A percentile compares a stretch with the other conserved stretches of the same genome.
phyloP scores from a whole-genome alignment of 1,139 yeast genomes.

The Blastobotrys arbuscula region DNA sequence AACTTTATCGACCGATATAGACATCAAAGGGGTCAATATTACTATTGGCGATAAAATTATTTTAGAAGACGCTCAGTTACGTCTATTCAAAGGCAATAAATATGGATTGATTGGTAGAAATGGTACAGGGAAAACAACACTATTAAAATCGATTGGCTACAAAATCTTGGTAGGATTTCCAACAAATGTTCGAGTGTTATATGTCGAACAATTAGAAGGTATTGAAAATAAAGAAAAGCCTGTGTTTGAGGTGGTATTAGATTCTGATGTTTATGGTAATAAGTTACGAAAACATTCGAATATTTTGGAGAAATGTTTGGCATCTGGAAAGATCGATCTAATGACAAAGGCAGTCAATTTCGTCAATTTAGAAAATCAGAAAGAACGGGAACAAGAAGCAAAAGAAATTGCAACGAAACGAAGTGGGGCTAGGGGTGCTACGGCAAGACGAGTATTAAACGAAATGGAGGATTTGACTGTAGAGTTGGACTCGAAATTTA shows the following conservation, averaged over 20 bases:
- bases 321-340: not conserved
- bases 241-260: constrained; percentile 6
- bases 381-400: constrained; percentile 2
- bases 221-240: not conserved
- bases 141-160: constrained; percentile 52
- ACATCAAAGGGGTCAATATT: constrained; percentile 10
- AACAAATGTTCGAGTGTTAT: constrained; percentile 9
- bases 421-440: constrained; percentile 13
- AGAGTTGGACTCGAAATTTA: not conserved
- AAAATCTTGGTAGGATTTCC: constrained; percentile 10
- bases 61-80: constrained; percentile 7
- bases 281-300: not conserved
- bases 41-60: constrained; percentile 8
- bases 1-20: constrained; percentile 11
- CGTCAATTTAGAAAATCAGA: constrained; percentile 2
- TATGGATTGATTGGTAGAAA: constrained; percentile 95
- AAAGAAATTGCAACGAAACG: constrained; percentile 10
- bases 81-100: constrained; percentile 9
- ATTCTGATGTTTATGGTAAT: constrained; percentile 3
- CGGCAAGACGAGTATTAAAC: constrained; percentile 11
- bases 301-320: constrained; percentile 1
- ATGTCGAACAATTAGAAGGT: constrained; percentile 14
- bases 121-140: constrained; percentile 96
- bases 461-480: constrained; percentile 10
- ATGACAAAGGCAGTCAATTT: not conserved